Conservation (phyloP, 2,329 filamentous ascomycete species). For the Ramularia collo-cygni region DNA sequence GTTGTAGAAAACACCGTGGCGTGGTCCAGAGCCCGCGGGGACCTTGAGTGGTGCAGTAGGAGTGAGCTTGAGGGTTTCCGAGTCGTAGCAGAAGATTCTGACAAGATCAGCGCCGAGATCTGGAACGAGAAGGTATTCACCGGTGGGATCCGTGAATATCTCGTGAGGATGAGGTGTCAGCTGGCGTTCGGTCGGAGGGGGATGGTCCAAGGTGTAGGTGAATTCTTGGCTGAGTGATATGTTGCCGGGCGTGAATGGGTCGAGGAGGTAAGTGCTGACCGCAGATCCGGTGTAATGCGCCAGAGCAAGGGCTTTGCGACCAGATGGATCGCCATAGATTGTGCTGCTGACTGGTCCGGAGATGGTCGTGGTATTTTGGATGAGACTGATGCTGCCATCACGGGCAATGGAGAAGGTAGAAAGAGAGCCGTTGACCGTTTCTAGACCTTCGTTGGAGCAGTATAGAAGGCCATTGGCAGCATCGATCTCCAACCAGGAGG, state of each 20-base stretch:
- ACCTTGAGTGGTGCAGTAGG: slow-evolving; percentile 21
- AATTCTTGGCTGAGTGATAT: slow-evolving; percentile 34
- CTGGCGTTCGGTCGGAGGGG: slow-evolving; percentile 28
- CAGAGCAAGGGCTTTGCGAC: slow-evolving; percentile 33
- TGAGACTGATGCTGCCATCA: slow-evolving; percentile 34
- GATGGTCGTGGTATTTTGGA: slow-evolving; percentile 30
- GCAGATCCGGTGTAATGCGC: slow-evolving; percentile 37
- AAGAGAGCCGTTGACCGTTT: slow-evolving; percentile 44
- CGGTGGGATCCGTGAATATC: slow-evolving; percentile 33
- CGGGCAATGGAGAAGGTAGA: slow-evolving; percentile 31
- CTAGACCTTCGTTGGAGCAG: slow-evolving; percentile 54
- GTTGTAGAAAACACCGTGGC: slow-evolving; percentile 32
- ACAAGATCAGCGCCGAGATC: slow-evolving; percentile 34
- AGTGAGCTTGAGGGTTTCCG: slow-evolving; percentile 21
- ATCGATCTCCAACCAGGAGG: slow-evolving; percentile 57
- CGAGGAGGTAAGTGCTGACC: slow-evolving; percentile 42
- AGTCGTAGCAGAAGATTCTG: slow-evolving; percentile 27
- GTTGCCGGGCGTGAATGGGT: slow-evolving; percentile 34
- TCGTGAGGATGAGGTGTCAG: slow-evolving; percentile 32
- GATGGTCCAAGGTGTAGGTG: slow-evolving; percentile 23
- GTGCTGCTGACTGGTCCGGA: slow-evolving; percentile 36
- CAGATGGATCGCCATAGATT: slow-evolving; percentile 34
- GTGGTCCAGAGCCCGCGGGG: slow-evolving; percentile 29
- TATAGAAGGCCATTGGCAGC: slow-evolving; percentile 45
- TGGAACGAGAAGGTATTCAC: slow-evolving; percentile 32